Base-by-base conservation (phyloP, 768 basidiomycete species). In the Austroboletus eburneus region DNA sequence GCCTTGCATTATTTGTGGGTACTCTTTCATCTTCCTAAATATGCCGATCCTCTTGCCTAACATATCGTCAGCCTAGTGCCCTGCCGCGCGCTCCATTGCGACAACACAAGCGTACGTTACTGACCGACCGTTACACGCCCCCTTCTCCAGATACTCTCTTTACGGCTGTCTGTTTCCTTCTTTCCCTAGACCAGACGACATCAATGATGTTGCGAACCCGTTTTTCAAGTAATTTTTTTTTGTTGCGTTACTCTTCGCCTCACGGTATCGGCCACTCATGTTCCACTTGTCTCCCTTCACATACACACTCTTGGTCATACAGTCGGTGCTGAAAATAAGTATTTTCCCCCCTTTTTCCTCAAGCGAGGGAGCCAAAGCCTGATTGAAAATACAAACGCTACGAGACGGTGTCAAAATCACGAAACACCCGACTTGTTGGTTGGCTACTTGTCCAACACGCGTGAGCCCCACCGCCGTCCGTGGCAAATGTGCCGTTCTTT, bases 1-100 rank as follows among this genome's bases (percentile, higher is more conserved):
- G 53, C 59, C 57, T 54, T 52, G 54, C 64, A 59, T 61, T 58
- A 57, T 61, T 50, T 66, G 64, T 64, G 57, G 59, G 58, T 61
- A 53, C 47, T 57, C 57, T 46, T 58, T 38, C 56, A 35, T 35
- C 49, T 48, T 47, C 20, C 50, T 42, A 48, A 40, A 61, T 61
- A 63, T 61, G 57, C 12, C 12, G n/a, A 27, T 12, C 39, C 48
- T 43, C 39, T 18, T 51, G 51, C 60, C 47, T 56, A 52, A 35
- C 64, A 66, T 66, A 64, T 52, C 58, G 55, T 51, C 58, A 53
- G 44, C 46, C 49, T 65, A 63, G 57, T 58, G 12, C 50, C 27
- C 27, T 27, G 27, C 27, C 27, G 27, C 27, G 27, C 5, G 32
- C 42, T 43, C 35, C 22, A n/a, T n/a, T n/a, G n/a, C n/a, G n/a